phyloP scores from a whole-genome alignment of 2,329 filamentous ascomycete species.

The Xylaria digitata region DNA sequence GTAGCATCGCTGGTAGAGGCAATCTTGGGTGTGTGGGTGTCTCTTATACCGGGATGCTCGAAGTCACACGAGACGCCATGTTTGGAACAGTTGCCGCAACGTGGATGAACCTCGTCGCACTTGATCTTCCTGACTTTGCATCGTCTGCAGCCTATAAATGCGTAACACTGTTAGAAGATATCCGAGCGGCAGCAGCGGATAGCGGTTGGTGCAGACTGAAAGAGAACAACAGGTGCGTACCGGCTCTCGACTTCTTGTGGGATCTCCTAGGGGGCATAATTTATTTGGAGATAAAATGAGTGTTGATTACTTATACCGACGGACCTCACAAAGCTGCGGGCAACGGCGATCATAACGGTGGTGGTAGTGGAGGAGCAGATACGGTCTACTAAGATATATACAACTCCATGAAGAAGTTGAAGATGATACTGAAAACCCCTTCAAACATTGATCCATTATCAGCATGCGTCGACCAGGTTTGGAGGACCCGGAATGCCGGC shows the following conservation, averaged over 20 bases:
- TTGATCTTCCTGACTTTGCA: conserved; percentile 78
- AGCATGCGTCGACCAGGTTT: conserved; percentile 18
- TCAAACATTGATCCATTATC: conserved; percentile 34
- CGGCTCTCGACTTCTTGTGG: conserved; percentile 76
- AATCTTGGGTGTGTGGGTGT: conserved; percentile 54
- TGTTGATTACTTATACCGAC: conserved; percentile 29
- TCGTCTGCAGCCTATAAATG: conserved; percentile 62
- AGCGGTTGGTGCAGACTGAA: neutral
- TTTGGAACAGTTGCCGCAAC: conserved; percentile 74
- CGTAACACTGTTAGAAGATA: conserved; percentile 15
- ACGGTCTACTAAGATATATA: conserved; percentile 8
- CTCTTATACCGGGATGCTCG: conserved; percentile 62
- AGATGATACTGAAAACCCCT: conserved; percentile 6
- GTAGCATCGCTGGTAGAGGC: neutral
- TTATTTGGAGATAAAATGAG: conserved; percentile 7
- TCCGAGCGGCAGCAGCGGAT: neutral
- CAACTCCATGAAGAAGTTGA: conserved; percentile 20
- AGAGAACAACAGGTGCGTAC: conserved; percentile 24
- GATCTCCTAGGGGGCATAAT: conserved; percentile 72
- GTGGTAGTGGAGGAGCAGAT: neutral
- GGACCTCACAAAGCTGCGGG: conserved; percentile 9
- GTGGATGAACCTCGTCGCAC: conserved; percentile 75
- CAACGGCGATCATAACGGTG: conserved; percentile 28
- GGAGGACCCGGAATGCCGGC: conserved; percentile 25
- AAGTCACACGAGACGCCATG: conserved; percentile 76